phyloP scores from a whole-genome alignment of 495 filamentous ascomycete genomes.

The Clavariopsis aquatica region DNA sequence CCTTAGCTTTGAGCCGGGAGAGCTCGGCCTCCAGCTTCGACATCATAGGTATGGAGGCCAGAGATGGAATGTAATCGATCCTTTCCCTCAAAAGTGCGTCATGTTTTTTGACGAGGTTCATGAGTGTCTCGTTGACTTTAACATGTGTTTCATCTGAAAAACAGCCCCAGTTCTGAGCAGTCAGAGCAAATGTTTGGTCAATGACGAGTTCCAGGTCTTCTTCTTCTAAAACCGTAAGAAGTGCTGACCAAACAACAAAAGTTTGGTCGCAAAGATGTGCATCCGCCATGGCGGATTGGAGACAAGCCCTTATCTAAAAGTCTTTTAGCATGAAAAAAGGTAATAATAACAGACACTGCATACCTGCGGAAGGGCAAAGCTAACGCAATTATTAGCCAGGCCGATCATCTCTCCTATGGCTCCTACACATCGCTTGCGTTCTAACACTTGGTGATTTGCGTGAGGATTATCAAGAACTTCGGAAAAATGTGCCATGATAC shows the following conservation, averaged over 20 bases:
- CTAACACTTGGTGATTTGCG: conserved; percentile 54
- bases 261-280: conserved; percentile 71
- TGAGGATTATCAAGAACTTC: conserved; percentile 75
- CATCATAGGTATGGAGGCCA: conserved; percentile 70
- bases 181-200: conserved; percentile 83
- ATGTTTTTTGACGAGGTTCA: conserved; percentile 64
- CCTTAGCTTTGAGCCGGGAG: conserved; percentile 59
- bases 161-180: conserved; percentile 74
- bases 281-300: conserved; percentile 77
- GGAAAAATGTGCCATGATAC: conserved; percentile 80
- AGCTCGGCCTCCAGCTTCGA: conserved; percentile 65
- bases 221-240: conserved; percentile 71
- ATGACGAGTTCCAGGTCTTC: conserved; percentile 77
- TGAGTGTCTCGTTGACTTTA: conserved; percentile 61
- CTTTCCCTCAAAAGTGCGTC: conserved; percentile 59
- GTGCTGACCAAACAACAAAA: conserved; percentile 78
- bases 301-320: conserved; percentile 75
- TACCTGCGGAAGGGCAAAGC: conserved; percentile 83
- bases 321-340: background rate
- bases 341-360: conserved; percentile 22
- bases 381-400: conserved; percentile 66
- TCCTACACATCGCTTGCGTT: conserved; percentile 72
- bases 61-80: conserved; percentile 73
- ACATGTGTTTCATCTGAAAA: conserved; percentile 63
- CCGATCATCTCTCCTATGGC: conserved; percentile 88